Evolutionary conservation across 176 grass and related monocot genomes (phyloP), one percentile per base, ranked within the genome.

Genomic region (Rhipidocladum racemiflorum): DNA sequence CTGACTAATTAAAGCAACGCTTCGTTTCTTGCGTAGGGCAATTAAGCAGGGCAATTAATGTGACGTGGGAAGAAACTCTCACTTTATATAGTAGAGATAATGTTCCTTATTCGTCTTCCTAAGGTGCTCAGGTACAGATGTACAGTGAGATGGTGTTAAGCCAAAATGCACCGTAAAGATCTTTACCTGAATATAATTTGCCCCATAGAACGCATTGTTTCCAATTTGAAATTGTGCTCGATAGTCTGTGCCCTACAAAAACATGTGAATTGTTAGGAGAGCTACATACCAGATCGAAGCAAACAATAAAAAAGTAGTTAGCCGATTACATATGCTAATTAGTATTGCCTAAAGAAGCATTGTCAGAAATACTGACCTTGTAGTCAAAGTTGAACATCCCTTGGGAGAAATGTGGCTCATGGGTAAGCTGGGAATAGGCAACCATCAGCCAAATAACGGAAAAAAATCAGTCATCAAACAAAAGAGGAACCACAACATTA

Each of bases 361-460:
- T 46, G 51, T 55, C 20, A 61, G 36, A 25, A 49, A 81, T 39
- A 85, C 75, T 72, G 36, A 93, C 96, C 91, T 98, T 98, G 91
- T 98, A 98, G 86, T 98, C 96, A 35, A 98, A 95, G 88, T 98
- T 95, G 85, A 98, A 98, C 96, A 98, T 98, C 70, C 92, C 96
- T 90, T 98, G 96, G 56, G 96, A 98, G 61, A 84, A 95, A 91
- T 98, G 96, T 9, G 92, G 88, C 85, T 99, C 96, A 77, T 95
- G 83, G 36, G 96, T 99, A 82, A 99, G 96, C 96, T 99, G 89
- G 6, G 36, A 70, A 85, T 46, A 67, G 21, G 56, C 43, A 72
- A 76, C 18, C 7, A 75, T 73, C 40, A 86, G 72, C 50, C 42
- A 25, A 70, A 78, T 14, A 49, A 89, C 15, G 5, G 1, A 21